Percentiles rank a stretch among this genome's conserved stretches.
Conservation (phyloP, 768 basidiomycete species). For the Russula griseocarnosa region DNA sequence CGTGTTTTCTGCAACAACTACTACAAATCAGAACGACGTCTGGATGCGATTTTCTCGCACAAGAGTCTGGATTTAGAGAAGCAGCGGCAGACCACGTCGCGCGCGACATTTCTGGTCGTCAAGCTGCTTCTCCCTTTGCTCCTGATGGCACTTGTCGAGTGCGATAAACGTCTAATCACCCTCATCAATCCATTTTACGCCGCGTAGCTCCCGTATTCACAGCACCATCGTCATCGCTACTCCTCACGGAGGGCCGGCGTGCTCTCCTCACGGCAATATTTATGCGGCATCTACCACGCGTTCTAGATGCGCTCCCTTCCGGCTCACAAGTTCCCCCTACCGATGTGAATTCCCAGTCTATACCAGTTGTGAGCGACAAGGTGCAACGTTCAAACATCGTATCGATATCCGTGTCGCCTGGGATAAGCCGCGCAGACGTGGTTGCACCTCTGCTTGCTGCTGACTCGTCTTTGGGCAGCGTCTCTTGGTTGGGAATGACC, state of each 20-base stretch:
- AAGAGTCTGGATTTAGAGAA: slow-evolving; percentile 34
- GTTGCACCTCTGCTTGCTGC: slow-evolving; percentile 53
- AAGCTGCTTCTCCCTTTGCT: slow-evolving; percentile 77
- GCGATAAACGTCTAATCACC: slow-evolving; percentile 86
- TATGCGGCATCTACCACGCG: slow-evolving; percentile 76
- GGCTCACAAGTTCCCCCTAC: slow-evolving; percentile 50
- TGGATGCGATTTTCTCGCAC: slow-evolving; percentile 57
- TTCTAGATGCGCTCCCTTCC: slow-evolving; percentile 74
- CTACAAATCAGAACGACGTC: slow-evolving; percentile 54
- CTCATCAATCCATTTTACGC: slow-evolving; percentile 89
- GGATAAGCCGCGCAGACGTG: slow-evolving; percentile 68
- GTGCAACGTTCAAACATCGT: slow-evolving; percentile 70
- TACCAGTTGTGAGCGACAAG: slow-evolving; percentile 41
- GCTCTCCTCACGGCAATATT: slow-evolving; percentile 60
- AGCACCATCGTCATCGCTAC: slow-evolving; percentile 30
- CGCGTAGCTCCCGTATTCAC: slow-evolving; percentile 56
- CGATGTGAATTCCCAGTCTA: slow-evolving; percentile 32
- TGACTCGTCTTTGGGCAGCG: slow-evolving; percentile 38
- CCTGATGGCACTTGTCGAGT: slow-evolving; percentile 77
- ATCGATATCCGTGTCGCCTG: slow-evolving; percentile 68
- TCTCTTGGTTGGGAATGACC: slow-evolving; percentile 44
- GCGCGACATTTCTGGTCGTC: slow-evolving; percentile 73
- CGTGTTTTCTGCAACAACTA: slow-evolving; percentile 67
- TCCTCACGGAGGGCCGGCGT: slow-evolving; percentile 60
- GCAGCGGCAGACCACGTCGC: slow-evolving; percentile 46